Conservation (phyloP, 306 rosid genomes). For the Abrus pulchellus region DNA sequence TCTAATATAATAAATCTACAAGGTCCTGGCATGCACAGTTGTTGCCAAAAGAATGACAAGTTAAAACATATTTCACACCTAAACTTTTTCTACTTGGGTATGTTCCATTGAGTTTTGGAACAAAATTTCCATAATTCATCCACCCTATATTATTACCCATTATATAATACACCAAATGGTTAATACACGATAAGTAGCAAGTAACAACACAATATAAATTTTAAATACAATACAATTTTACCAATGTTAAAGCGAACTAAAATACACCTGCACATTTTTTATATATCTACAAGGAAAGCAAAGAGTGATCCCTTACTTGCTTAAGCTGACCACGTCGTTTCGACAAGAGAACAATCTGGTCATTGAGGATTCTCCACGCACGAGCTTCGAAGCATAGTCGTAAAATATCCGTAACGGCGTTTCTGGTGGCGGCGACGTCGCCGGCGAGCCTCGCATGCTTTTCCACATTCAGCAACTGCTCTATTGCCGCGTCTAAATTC, state of each 20-base stretch:
- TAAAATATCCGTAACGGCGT: constrained; percentile 79
- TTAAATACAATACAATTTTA: background rate
- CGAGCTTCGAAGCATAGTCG: constrained; percentile 81
- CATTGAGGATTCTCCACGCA: constrained; percentile 87
- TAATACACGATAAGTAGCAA: background rate
- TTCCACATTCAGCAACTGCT: constrained; percentile 77
- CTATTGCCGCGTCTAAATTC: constrained; percentile 67
- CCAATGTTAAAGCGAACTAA: background rate
- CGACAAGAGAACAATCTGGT: constrained; percentile 83
- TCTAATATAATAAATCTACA: constrained; percentile 5
- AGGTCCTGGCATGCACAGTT: background rate
- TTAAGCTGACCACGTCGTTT: constrained; percentile 95
- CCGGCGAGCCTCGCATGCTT: constrained; percentile 85
- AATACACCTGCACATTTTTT: background rate
- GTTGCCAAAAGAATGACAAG: background rate
- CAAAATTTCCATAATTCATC: background rate
- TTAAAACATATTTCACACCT: background rate
- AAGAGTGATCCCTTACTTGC: constrained; percentile 61
- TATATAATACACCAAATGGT: background rate
- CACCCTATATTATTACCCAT: background rate
- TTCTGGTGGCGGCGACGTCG: constrained; percentile 81
- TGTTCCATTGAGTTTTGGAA: background rate
- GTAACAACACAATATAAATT: background rate
- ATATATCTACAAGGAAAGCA: background rate
- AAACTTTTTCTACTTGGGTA: background rate